A percentile compares a stretch with the other conserved stretches of the same genome.
Evolutionary conservation across 768 basidiomycete genomes (phyloP).

Genomic region (Tricholoma matsutake): DNA sequence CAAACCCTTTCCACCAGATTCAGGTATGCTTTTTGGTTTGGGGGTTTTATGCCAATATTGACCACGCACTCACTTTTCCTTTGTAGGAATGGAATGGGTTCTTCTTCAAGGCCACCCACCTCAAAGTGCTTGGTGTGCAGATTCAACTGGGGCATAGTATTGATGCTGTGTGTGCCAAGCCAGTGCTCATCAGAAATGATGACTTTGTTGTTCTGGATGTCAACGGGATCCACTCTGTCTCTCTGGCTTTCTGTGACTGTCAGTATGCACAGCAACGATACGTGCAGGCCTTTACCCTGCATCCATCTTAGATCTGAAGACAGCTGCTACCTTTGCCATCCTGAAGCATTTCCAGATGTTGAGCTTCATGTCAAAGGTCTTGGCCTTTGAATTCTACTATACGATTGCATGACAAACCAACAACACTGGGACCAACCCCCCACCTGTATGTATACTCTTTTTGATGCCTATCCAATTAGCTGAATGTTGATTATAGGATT

Average conservation of each 20-base stretch:
- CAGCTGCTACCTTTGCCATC: too few species aligned
- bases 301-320: too few species aligned
- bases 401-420: slow-evolving; percentile 6
- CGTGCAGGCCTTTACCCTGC: too few species aligned
- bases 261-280: background rate
- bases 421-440: slow-evolving; percentile 6
- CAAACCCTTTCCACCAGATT: background rate
- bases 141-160: background rate
- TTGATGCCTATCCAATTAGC: background rate
- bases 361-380: too few species aligned
- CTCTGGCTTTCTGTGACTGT: slow-evolving; percentile 1
- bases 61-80: too few species aligned
- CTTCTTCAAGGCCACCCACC: too few species aligned
- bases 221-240: too few species aligned
- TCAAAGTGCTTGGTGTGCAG: slow-evolving; percentile 1
- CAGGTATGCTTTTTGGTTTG: too few species aligned
- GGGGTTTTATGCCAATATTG: too few species aligned
- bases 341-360: too few species aligned
- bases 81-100: too few species aligned
- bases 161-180: too few species aligned
- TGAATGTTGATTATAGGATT: slow-evolving; percentile 19
- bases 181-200: background rate
- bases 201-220: background rate
- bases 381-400: slow-evolving; percentile 12
- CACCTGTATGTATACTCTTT: background rate